Conservation (phyloP, 148 eudicot genomes). For the Selenicereus undatus region DNA sequence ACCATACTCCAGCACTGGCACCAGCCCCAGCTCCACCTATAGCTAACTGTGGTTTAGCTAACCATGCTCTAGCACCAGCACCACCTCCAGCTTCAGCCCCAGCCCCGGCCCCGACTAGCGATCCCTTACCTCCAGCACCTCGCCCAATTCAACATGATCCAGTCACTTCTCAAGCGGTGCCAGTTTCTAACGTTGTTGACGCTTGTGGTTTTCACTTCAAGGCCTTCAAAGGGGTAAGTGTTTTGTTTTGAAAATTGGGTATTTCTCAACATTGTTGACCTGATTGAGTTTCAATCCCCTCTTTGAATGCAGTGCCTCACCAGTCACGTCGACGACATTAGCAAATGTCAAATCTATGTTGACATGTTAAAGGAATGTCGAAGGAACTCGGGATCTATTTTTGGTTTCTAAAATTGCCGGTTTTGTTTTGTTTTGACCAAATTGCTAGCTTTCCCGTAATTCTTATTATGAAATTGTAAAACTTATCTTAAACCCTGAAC, state of each 20-base stretch:
- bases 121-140: conserved; percentile 9
- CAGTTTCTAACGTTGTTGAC: conserved; percentile 49
- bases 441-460: no score
- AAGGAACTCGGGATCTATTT: conserved; percentile 51
- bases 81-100: no score
- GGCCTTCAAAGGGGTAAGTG: conserved; percentile 78
- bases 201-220: conserved; percentile 56
- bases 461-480: no score
- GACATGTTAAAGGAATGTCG: conserved; percentile 79
- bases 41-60: no score
- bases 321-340: conserved; percentile 59
- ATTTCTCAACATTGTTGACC: background rate
- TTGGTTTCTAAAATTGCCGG: conserved; percentile 31
- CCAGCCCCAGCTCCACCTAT: no score
- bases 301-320: conserved; percentile 26
- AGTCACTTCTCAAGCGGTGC: conserved; percentile 33
- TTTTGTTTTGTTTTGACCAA: no score
- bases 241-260: background rate
- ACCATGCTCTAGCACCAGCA: no score
- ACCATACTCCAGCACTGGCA: no score
- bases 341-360: conserved; percentile 87
- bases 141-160: conserved; percentile 63
- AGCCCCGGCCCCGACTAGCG: no score
- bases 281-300: no score
- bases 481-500: no score